Evolutionary conservation across 148 eudicot species (phyloP), one percentile per base, ranked within the genome.

Genomic region (Gaultheria prostrata): DNA sequence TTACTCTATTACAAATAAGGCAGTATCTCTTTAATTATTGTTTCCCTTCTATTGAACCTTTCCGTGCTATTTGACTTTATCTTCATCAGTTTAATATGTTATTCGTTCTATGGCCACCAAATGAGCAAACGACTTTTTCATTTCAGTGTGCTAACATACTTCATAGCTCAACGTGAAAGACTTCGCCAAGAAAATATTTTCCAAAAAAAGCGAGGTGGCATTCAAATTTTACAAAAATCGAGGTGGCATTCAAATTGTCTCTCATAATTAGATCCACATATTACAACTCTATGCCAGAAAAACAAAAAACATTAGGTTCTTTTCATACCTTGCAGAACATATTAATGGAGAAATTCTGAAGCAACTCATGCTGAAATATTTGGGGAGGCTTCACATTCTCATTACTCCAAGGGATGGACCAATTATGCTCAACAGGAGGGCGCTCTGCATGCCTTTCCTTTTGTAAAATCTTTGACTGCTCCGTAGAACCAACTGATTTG

Each of bases 341-440:
- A 84, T 95, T 97, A 81, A 95, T 89, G 57, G 93, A 91, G 91
- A 97, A 97, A 89, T 93, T 92, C 78, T 97, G 99, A 83, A 97
- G 98, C 87, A 97, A 87, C 85, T 95, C 99, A 86, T 97, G 99
- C 91, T 97, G 99, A 87, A 97, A 97, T 89, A 97, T 95, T 88
- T 95, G 96, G 54, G 99, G 99, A 88, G 95, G 87, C 83, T 91
- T 90, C 39, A 82, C 77, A 43, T 89, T 86, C 75, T 86, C 61
- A 67, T 86, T 76, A 73, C 83, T 92, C 76, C 88, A 92, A 83
- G 98, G 90, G 77, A 93, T 91, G 76, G 98, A 97, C 99, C 99
- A 97, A 83, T 93, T 88, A 85, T 97, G 99, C 90, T 84, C 87
- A 74, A 97, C 98, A 53, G 98, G 98, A 86, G 98, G 99, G 54